Evolutionary conservation across 83 land plant species (phyloP), one percentile per base, ranked within the genome.

Genomic region (Thuja plicata): DNA sequence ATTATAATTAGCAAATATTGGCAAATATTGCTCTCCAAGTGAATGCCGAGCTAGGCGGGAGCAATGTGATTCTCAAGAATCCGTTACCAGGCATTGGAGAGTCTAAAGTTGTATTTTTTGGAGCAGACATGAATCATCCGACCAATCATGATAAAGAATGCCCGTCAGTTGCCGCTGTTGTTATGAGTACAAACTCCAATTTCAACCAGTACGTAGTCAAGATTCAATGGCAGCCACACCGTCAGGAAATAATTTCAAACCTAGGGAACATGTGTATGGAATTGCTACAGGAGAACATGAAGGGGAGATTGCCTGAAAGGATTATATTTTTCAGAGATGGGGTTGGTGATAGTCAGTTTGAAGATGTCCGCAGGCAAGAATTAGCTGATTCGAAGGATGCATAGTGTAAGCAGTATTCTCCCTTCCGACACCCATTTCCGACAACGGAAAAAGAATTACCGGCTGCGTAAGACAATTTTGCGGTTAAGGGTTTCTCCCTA

Each of bases 111-210:
- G 94, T 96, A 79, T 93, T 93, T 45, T 91, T 96, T 43, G 97
- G 97, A 17, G 97, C 96, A 5, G 98, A 96, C 91, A 97, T 96
- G 40, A 96, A 96, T 71, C 98, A 96, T 88, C 97, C 96, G 35
- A 85, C 71, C 35, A 78, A 93, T 7, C 73, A 89, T 15, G 94
- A 95, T 81, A 85, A 85, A 57, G 43, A 90, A 2, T 89, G 93
- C 45, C 98, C 94, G 8, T 96, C 98, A 21, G 94, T 96, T 86
- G 96, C 96, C 5, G 97, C 98, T 32, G 97, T 96, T 73, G 97
- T 94, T 4, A 95, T 92, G 43, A 91, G 93, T 32, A 91, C 93
- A 38, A 96, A 97, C 77, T 97, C 97, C 9, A 93, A 89, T 57
- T 95, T 89, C 1, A 96, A 91, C 37, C 91, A 89, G 15, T 96